A percentile compares a stretch with the other conserved stretches of the same genome.
phyloP scores from a whole-genome alignment of 1,284 basidiomycete genomes.

The Cerioporus squamosus region DNA sequence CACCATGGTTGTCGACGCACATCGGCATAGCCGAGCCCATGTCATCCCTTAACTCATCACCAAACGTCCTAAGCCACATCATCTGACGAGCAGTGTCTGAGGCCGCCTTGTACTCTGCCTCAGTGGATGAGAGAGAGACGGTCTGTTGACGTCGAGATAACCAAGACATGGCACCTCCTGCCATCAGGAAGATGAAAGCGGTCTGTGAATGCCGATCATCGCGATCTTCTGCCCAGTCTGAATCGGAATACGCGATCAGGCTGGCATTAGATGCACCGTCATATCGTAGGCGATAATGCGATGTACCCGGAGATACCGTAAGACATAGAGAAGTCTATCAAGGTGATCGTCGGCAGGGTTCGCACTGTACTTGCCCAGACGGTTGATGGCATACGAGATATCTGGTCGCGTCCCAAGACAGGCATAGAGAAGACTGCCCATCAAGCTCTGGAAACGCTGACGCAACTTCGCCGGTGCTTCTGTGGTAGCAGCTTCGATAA shows the following conservation, averaged over 20 bases:
- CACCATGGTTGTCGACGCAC: constrained; percentile 40
- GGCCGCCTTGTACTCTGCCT: constrained; percentile 25
- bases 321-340: constrained; percentile 6
- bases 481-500: not conserved
- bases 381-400: constrained; percentile 9
- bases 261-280: not conserved
- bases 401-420: constrained; percentile 16
- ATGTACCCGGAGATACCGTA: constrained; percentile 11
- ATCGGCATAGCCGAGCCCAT: constrained; percentile 17
- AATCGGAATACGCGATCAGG: constrained; percentile 12
- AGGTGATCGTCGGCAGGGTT: constrained; percentile 14
- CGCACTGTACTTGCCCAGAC: constrained; percentile 10
- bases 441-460: constrained; percentile 28
- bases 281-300: constrained; percentile 5
- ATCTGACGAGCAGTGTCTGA: constrained; percentile 5
- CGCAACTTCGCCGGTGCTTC: too few relatives aligned
- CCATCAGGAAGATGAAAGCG: constrained; percentile 31
- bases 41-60: not conserved
- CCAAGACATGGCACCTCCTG: constrained; percentile 33
- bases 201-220: constrained; percentile 8
- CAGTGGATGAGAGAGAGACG: constrained; percentile 30
- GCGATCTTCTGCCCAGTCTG: constrained; percentile 31
- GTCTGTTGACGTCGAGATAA: constrained; percentile 29
- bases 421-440: constrained; percentile 37
- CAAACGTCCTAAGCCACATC: constrained; percentile 2